These are phyloP conservation scores for Chytriomyces hyalinus DNA, from an alignment of 192 early-diverging fungal species.

Conservation along the genomic window DNA sequence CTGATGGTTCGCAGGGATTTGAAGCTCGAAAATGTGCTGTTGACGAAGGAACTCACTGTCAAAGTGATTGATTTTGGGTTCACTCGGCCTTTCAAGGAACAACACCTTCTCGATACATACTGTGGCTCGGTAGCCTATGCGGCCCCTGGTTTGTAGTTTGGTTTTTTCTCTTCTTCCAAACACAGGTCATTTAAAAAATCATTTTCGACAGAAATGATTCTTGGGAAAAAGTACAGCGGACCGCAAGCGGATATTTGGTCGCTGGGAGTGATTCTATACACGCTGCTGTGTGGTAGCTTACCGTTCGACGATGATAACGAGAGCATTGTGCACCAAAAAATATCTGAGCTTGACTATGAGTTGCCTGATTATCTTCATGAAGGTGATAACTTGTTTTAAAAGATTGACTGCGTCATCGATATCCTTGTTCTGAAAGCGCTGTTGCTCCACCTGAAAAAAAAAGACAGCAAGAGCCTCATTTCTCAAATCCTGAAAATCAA, in stretches of 20 bases:
- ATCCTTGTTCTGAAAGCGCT: not conserved
- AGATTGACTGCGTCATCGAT: not conserved
- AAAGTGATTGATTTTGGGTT: constrained; percentile 97
- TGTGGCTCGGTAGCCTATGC: constrained; percentile 74
- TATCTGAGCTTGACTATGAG: constrained; percentile 73
- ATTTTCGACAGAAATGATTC: constrained; percentile 67
- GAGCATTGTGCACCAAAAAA: constrained; percentile 68
- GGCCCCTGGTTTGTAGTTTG: constrained; percentile 66
- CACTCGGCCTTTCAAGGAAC: constrained; percentile 41
- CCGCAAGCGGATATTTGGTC: constrained; percentile 64
- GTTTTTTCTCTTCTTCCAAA: not conserved
- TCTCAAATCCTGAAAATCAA: constrained; percentile 67
- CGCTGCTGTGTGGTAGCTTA: constrained; percentile 52
- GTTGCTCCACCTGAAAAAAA: not conserved
- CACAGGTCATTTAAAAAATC: not conserved
- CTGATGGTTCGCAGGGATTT: constrained; percentile 67
- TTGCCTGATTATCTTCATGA: constrained; percentile 66
- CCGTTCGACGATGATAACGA: constrained; percentile 79
- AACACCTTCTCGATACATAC: constrained; percentile 57
- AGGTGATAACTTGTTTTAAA: constrained; percentile 40
- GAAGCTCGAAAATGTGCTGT: constrained; percentile 93
- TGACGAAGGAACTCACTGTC: constrained; percentile 84
- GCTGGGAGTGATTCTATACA: constrained; percentile 62
- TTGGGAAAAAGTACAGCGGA: constrained; percentile 77
- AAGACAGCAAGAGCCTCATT: constrained; percentile 70